phyloP scores from a whole-genome alignment of 495 filamentous ascomycete species.

The Neurospora sp. region DNA sequence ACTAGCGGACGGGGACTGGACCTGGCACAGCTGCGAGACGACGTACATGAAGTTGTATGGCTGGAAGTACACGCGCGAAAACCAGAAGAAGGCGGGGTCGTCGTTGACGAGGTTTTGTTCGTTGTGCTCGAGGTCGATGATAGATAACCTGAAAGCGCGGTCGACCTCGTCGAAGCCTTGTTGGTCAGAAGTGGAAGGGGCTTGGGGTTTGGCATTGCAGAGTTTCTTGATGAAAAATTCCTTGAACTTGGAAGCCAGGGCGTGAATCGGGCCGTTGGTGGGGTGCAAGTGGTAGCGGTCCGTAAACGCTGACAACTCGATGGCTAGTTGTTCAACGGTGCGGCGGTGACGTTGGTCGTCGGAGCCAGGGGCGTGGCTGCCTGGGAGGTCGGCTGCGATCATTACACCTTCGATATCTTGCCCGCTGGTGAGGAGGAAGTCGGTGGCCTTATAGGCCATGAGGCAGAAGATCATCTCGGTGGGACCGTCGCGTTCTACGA shows the following conservation, averaged over 20 bases:
- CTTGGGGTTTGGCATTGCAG: conserved; percentile 30
- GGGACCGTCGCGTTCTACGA: conserved; percentile 43
- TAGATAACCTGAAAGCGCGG: conserved; percentile 36
- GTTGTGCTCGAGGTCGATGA: conserved; percentile 35
- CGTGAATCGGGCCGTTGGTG: conserved; percentile 50
- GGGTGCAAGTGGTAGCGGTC: conserved; percentile 45
- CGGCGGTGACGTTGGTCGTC: conserved; percentile 40
- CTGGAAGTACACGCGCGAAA: conserved; percentile 39
- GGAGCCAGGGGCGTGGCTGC: conserved; percentile 4
- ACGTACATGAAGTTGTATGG: conserved; percentile 44
- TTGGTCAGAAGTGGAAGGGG: conserved; percentile 19
- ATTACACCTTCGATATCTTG: conserved; percentile 33
- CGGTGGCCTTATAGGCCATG: conserved; percentile 41
- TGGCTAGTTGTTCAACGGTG: conserved; percentile 35
- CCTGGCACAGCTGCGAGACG: conserved; percentile 37
- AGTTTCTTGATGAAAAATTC: conserved; percentile 34
- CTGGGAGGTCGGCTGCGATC: conserved; percentile 27
- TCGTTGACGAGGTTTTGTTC: conserved; percentile 22
- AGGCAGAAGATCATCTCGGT: conserved; percentile 62
- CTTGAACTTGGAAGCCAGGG: conserved; percentile 39
- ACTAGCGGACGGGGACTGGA: not conserved
- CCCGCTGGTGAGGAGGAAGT: conserved; percentile 33
- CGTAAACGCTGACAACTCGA: conserved; percentile 36
- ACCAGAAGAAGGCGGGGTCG: conserved; percentile 40
- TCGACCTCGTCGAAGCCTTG: conserved; percentile 13